Evolutionary conservation across 176 grass and related monocot species (phyloP).

Genomic region (Leersia perrieri): DNA sequence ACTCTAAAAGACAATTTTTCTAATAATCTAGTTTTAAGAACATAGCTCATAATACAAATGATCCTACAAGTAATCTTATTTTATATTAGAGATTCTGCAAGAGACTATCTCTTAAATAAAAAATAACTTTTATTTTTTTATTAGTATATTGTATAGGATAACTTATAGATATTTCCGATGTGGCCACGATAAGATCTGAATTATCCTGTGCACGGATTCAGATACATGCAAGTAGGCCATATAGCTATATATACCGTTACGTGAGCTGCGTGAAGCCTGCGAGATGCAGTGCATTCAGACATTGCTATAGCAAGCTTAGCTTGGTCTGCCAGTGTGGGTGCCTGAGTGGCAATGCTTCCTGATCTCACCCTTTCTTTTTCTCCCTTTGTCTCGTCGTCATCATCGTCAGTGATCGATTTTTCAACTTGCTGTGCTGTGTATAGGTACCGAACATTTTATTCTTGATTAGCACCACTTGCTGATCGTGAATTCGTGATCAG

Average conservation of each 20-base stretch:
- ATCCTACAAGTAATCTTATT: too few species aligned
- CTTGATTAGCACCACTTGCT: slow-evolving; percentile 15
- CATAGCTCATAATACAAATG: too few species aligned
- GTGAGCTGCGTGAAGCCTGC: not conserved
- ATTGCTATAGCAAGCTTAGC: not conserved
- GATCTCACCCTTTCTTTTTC: not conserved
- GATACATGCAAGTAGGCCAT: slow-evolving; percentile 20
- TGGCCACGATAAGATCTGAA: not conserved
- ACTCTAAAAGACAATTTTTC: too few species aligned
- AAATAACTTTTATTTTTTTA: too few species aligned
- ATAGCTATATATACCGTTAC: slow-evolving; percentile 5
- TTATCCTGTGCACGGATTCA: slow-evolving; percentile 15
- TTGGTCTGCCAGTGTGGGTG: not conserved
- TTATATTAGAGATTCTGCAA: too few species aligned
- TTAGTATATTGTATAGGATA: too few species aligned
- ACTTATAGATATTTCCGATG: too few species aligned
- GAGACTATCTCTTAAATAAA: too few species aligned
- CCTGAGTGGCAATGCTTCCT: too few species aligned
- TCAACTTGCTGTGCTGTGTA: slow-evolving; percentile 36
- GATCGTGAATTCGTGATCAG: not conserved
- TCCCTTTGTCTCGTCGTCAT: not conserved
- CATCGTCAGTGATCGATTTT: not conserved
- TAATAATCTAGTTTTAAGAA: too few species aligned
- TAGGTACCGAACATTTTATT: slow-evolving; percentile 21
- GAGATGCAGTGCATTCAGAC: slow-evolving; percentile 16